These are phyloP conservation scores for Talaromyces sp. DNA, from an alignment of 2,329 filamentous ascomycete genomes.

Conservation along the genomic window DNA sequence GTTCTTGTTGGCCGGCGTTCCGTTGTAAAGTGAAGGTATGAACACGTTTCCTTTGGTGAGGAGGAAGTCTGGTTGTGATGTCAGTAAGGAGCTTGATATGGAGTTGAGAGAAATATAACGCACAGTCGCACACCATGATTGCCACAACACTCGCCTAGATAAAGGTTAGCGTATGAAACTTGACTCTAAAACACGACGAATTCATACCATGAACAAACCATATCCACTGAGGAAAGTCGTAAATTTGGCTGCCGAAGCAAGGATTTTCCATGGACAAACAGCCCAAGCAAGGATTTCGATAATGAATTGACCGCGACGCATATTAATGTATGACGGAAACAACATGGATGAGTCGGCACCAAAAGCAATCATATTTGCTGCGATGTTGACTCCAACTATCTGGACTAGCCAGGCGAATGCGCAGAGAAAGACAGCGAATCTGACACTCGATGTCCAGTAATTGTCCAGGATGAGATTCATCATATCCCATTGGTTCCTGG, in stretches of 20 bases:
- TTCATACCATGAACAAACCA: conserved; percentile 57
- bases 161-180: too few relatives aligned
- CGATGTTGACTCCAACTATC: conserved; percentile 39
- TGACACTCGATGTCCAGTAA: conserved; percentile 32
- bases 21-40: conserved; percentile 33
- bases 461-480: conserved; percentile 31
- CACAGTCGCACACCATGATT: conserved; percentile 51
- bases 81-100: not conserved
- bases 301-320: conserved; percentile 51
- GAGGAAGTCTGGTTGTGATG: conserved; percentile 38
- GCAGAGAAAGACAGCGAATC: conserved; percentile 40
- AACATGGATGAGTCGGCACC: conserved; percentile 38
- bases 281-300: conserved; percentile 54
- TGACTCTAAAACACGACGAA: too few relatives aligned
- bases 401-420: conserved; percentile 37
- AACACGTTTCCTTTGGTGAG: conserved; percentile 27
- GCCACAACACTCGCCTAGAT: conserved; percentile 44
- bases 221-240: conserved; percentile 62
- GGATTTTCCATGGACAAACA: conserved; percentile 60
- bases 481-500: conserved; percentile 30
- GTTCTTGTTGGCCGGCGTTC: conserved; percentile 28
- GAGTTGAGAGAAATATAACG: not conserved
- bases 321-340: conserved; percentile 54
- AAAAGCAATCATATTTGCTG: conserved; percentile 37
- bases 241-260: conserved; percentile 53